Evolutionary conservation across 75 land plant species (phyloP), one percentile per base, ranked within the genome.

Genomic region (Ceratopteris richardii): DNA sequence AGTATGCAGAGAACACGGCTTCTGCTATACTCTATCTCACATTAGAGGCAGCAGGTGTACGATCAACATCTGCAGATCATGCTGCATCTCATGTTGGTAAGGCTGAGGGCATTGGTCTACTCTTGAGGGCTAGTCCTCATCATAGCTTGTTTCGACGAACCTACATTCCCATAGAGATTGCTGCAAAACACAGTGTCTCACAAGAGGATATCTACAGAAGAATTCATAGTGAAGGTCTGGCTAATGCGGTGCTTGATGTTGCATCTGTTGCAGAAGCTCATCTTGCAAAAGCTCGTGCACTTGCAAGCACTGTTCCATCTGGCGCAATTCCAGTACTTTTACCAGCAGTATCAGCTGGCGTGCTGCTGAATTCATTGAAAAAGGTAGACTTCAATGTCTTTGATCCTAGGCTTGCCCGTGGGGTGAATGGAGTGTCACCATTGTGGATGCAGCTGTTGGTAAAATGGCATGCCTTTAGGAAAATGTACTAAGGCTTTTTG

Each of bases 61-160:
- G 65, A 23, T 93, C 90, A 11, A 86, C 97, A 22, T 68, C 76
- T 26, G 97, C 97, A 33, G 99, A 95, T 69, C 99, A 95, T 74
- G 99, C 92, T 36, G 99, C 88, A 43, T 90, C 99, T 19, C 99
- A 95, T 64, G 76, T 88, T 47, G 97, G 98, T 3, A 95, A 95
- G 63, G 87, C 99, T n/a, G 88, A 82, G 29, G 99, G 99, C 9
- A 73, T 95, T 46, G 77, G 80, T 11, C 61, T 95, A 60, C 61
- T 95, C 31, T 77, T 95, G 2, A 81, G 65, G 64, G 82, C 96
- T 12, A 62, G 82, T 41, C 82, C 91, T 2, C 77, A 77, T 52
- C 99, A 95, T 81, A 82, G 82, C n/a, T 75, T 64, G 36, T 69
- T 64, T 9, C 75, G 68, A 12, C 80, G 79, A 6, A 52, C 83